These are phyloP conservation scores for Graphium sp. DNA, from an alignment of 2,329 filamentous ascomycete genomes.

Conservation along the genomic window DNA sequence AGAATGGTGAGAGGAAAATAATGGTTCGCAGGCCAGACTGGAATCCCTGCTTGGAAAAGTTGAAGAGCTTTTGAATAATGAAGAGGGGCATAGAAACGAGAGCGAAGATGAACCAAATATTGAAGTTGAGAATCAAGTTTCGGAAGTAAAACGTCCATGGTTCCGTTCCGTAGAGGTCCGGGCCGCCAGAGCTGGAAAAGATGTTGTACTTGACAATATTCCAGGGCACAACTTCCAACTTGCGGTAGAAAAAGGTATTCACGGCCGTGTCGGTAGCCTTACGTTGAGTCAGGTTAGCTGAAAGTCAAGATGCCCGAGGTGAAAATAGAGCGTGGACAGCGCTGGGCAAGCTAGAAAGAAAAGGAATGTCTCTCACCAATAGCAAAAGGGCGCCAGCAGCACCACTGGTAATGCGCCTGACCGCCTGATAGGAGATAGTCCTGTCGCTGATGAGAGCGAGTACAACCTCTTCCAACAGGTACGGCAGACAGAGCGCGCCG, in stretches of 20 bases:
- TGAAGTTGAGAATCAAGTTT: slow-evolving; percentile 87
- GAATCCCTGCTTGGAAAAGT: slow-evolving; percentile 42
- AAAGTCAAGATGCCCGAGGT: background rate
- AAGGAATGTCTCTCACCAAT: slow-evolving; percentile 39
- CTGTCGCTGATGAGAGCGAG: slow-evolving; percentile 34
- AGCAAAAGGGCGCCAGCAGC: slow-evolving; percentile 46
- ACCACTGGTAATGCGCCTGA: slow-evolving; percentile 50
- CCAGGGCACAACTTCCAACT: slow-evolving; percentile 60
- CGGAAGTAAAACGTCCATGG: slow-evolving; percentile 94
- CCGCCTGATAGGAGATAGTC: slow-evolving; percentile 40
- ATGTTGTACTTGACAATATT: slow-evolving; percentile 96
- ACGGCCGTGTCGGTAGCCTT: slow-evolving; percentile 53
- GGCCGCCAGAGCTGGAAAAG: slow-evolving; percentile 66
- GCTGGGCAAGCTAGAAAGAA: background rate
- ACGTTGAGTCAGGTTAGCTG: background rate
- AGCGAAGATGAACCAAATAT: slow-evolving; percentile 79
- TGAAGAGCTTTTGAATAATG: slow-evolving; percentile 50
- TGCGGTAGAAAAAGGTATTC: slow-evolving; percentile 76
- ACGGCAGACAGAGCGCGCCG: slow-evolving; percentile 64
- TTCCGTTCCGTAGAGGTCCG: slow-evolving; percentile 87
- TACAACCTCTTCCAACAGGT: slow-evolving; percentile 60
- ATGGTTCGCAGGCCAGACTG: slow-evolving; percentile 59
- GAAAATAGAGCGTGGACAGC: background rate
- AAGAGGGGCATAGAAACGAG: slow-evolving; percentile 60
- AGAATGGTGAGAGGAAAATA: slow-evolving; percentile 72